Evolutionary conservation across 2,329 filamentous ascomycete genomes (phyloP), one percentile per base, ranked within the genome.

Genomic region (Stemphylium vesicarium): DNA sequence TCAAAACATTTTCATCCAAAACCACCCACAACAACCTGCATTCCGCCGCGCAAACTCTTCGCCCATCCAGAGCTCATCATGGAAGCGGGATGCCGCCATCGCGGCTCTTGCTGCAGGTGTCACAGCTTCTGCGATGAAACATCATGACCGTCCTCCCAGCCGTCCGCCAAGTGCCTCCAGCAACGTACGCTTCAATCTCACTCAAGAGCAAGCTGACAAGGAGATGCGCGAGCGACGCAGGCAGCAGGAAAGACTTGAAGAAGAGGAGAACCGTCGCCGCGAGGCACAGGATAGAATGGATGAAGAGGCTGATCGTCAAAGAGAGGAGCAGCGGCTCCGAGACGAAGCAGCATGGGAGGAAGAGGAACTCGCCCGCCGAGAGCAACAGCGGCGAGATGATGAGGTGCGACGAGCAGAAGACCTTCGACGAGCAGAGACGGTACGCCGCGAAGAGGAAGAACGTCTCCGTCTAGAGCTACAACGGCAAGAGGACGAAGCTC

Each of bases 161-260:
- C 66, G 65, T 8, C 64, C 62, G 2, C 52, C 64, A 10, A 71
- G 67, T 50, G 70, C 69, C 18, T 67, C 75, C 13, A 77, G 77
- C 8, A 81, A 78, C 55, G 85, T 87, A 7, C 80, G 82, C 49
- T 87, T 87, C 59, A 79, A 82, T 33, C 66, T 86, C 44, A 85
- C 84, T 0, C 76, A 85, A 41, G 83, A 85, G 65, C 83, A 86
- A 69, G 76, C 74, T 32, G 77, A 80, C 26, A 81, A 80, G 48
- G 82, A 83, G 49, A 65, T 72, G 26, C 73, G 73, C 26, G 73
- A 77, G 44, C 69, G 64, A 15, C 67, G 66, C 5, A 73, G 68
- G 52, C 67, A 76, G 41, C 62, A 76, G 59, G 68, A 65, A 4
- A 63, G 64, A 33, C 52, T 57, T 10, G 67, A 72, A 16, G 64